Conservation (phyloP, 1,139 yeast genomes). For the Ogataea hybrid region DNA sequence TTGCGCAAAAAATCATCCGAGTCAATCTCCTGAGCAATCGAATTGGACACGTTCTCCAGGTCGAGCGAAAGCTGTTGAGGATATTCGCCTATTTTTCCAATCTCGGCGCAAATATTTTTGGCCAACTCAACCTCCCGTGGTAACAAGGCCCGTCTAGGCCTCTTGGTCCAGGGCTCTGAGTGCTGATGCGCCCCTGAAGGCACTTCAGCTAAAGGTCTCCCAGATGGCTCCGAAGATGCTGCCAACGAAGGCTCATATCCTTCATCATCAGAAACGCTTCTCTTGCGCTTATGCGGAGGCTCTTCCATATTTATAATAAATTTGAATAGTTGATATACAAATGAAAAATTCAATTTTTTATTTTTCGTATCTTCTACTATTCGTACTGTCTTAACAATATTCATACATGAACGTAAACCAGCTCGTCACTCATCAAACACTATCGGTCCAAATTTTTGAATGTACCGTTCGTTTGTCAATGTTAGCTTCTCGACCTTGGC, state of each 20-base stretch:
- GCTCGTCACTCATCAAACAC: background rate
- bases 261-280: conserved; percentile 40
- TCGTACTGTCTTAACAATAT: background rate
- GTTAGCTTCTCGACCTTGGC: conserved; percentile 27
- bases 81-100: conserved; percentile 64
- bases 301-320: conserved; percentile 13
- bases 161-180: conserved; percentile 9
- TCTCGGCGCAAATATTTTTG: conserved; percentile 37
- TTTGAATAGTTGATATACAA: background rate
- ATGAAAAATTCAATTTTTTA: background rate
- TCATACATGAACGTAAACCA: conserved; percentile 2
- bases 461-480: conserved; percentile 5
- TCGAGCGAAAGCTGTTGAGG: conserved; percentile 52
- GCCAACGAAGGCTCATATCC: conserved; percentile 24
- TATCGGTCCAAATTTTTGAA: background rate
- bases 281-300: conserved; percentile 32
- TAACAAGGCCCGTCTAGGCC: conserved; percentile 22
- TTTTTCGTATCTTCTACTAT: background rate
- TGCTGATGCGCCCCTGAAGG: conserved; percentile 20
- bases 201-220: conserved; percentile 2
- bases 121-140: conserved; percentile 21
- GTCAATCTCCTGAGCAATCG: conserved; percentile 67
- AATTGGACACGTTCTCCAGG: conserved; percentile 63
- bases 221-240: background rate
- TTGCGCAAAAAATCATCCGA: conserved; percentile 60